A percentile compares a stretch with the other conserved stretches of the same genome.
Evolutionary conservation across 345 rosid genomes (phyloP).

Genomic region (Rhodamnia argentea): DNA sequence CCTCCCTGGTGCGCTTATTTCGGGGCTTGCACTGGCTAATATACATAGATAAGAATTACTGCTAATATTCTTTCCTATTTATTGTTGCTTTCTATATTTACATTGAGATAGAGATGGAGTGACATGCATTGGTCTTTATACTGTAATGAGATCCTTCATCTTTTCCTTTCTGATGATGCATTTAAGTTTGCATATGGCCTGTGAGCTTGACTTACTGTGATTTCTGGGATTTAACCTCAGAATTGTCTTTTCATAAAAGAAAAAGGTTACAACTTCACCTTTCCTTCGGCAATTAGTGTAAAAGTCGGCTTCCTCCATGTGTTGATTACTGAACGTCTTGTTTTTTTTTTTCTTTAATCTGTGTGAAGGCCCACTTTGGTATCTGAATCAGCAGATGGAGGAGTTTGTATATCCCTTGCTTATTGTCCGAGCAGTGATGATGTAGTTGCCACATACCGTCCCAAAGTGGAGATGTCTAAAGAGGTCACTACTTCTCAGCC

Average conservation of each 20-base stretch:
- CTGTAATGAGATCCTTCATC: not conserved
- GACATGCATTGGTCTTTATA: not conserved
- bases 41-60: not conserved
- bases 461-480: conserved; percentile 32
- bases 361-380: conserved; percentile 48
- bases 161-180: not conserved
- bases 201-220: not conserved
- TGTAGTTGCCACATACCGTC: conserved; percentile 72
- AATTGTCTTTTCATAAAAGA: not conserved
- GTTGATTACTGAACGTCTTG: not conserved
- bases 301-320: not conserved
- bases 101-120: not conserved
- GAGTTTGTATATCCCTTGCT: conserved; percentile 76
- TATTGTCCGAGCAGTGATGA: conserved; percentile 41
- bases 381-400: conserved; percentile 47
- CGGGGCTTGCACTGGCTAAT: not conserved
- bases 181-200: not conserved
- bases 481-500: conserved; percentile 38
- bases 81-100: not conserved
- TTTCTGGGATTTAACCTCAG: not conserved
- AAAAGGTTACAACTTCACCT: not conserved
- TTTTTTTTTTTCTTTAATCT: not conserved
- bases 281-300: not conserved
- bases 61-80: not conserved
- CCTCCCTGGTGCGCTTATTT: not conserved